A percentile compares a stretch with the other conserved stretches of the same genome.
These are phyloP conservation scores for Syzygium aqueum DNA, from an alignment of 345 rosid species.

Conservation along the genomic window DNA sequence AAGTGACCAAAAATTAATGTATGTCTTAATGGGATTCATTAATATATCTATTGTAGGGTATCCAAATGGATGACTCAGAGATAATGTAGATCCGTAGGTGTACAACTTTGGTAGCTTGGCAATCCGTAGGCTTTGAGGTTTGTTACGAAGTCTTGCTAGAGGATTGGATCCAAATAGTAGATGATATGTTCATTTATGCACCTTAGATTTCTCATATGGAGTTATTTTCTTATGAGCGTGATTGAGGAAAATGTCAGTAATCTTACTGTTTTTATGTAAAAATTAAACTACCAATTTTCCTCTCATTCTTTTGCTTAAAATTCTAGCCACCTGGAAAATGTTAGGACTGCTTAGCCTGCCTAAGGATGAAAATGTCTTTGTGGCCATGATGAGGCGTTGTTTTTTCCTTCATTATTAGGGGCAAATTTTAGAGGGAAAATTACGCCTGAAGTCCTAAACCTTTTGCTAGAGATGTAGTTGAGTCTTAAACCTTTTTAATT, in stretches of 20 bases:
- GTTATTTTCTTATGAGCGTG: neutral
- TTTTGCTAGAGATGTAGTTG: neutral
- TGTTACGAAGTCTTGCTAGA: neutral
- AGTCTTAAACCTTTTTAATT: neutral
- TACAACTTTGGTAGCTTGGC: neutral
- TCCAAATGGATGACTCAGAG: neutral
- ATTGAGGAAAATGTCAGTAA: neutral
- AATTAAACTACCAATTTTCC: neutral
- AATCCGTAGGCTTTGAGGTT: neutral
- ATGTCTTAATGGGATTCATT: neutral
- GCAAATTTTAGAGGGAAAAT: neutral
- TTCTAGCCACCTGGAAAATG: neutral
- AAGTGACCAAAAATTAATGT: neutral
- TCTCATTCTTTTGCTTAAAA: neutral
- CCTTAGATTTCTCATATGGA: neutral
- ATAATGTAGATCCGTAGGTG: neutral
- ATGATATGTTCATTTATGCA: neutral
- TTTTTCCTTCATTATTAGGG: neutral
- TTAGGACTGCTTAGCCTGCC: neutral
- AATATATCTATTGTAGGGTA: neutral
- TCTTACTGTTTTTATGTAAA: neutral
- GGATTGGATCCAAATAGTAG: neutral
- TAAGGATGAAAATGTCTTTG: neutral
- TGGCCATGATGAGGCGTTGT: neutral
- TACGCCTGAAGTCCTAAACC: neutral